A percentile compares a stretch with the other conserved stretches of the same genome.
Evolutionary conservation across 371 early-diverging fungal species (phyloP).

Genomic region (Mucor indicus): DNA sequence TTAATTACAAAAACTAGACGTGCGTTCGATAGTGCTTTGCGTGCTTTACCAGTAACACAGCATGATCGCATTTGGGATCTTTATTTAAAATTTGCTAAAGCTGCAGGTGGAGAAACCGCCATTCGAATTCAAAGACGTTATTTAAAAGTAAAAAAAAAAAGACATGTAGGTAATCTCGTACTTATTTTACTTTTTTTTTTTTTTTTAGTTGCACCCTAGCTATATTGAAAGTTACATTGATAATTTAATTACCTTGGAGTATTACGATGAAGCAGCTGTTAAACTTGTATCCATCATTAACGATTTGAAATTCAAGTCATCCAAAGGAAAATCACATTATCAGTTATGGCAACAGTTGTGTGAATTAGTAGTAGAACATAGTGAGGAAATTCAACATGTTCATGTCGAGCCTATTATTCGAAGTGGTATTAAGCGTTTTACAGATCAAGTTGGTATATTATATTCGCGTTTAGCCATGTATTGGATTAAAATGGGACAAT

Average conservation of each 20-base stretch:
- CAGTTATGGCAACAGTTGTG: conserved; percentile 89
- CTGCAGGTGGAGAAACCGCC: conserved; percentile 81
- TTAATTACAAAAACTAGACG: conserved; percentile 73
- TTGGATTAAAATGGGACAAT: conserved; percentile 73
- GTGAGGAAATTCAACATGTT: conserved; percentile 60
- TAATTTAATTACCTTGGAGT: conserved; percentile 60
- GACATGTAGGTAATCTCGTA: background rate
- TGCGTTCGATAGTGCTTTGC: conserved; percentile 88
- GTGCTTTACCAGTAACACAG: conserved; percentile 92
- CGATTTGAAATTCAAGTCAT: conserved; percentile 65
- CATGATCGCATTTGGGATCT: conserved; percentile 87
- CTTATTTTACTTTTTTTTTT: background rate
- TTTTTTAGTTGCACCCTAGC: conserved; percentile 63
- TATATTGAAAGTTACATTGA: conserved; percentile 75
- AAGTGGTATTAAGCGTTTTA: conserved; percentile 83
- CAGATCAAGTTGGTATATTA: conserved; percentile 84
- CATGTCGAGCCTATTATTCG: conserved; percentile 83
- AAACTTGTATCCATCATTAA: conserved; percentile 74
- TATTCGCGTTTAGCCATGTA: conserved; percentile 88
- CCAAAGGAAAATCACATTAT: conserved; percentile 73
- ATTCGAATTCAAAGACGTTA: conserved; percentile 80
- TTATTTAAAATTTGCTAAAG: conserved; percentile 79
- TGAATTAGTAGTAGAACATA: conserved; percentile 77
- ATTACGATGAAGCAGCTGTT: conserved; percentile 86
- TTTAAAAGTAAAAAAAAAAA: conserved; percentile 57